Conservation (phyloP, 805 yeast genomes). For the Jamesozyma jinghongensis region DNA sequence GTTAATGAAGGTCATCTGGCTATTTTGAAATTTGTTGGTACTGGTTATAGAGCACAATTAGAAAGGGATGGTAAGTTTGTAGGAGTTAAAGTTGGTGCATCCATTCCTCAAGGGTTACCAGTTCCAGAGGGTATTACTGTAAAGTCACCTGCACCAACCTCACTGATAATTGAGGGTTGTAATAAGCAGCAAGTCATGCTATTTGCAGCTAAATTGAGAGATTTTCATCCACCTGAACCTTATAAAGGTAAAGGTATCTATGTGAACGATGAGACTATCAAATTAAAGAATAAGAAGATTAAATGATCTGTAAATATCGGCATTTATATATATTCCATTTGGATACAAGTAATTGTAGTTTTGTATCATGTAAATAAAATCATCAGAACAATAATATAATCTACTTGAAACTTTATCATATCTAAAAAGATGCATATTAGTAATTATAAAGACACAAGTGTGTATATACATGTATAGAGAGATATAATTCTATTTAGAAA, state of each 20-base stretch:
- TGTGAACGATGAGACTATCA: constrained; percentile 83
- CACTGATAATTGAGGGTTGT: constrained; percentile 76
- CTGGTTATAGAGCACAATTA: constrained; percentile 87
- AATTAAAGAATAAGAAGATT: constrained; percentile 84
- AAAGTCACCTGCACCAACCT: constrained; percentile 72
- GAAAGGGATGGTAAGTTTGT: constrained; percentile 54
- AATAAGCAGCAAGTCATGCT: constrained; percentile 80
- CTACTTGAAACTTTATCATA: neutral
- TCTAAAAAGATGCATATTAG: too few species aligned
- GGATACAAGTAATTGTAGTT: neutral
- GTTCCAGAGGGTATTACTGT: constrained; percentile 75
- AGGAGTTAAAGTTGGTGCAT: constrained; percentile 78
- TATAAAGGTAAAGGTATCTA: constrained; percentile 97
- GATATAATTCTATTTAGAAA: too few species aligned
- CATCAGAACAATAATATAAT: neutral
- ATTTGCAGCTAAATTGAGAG: constrained; percentile 82
- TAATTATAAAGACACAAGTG: too few species aligned
- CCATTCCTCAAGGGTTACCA: constrained; percentile 64
- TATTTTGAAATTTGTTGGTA: constrained; percentile 83
- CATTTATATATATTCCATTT: constrained; percentile 1
- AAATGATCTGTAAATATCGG: constrained; percentile 40
- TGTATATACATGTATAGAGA: too few species aligned
- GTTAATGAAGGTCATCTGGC: constrained; percentile 90
- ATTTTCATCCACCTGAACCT: constrained; percentile 92
- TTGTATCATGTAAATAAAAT: constrained; percentile 2